These are phyloP conservation scores for Epichloe glyceriae DNA, from an alignment of 2,329 filamentous ascomycete species.

Conservation along the genomic window DNA sequence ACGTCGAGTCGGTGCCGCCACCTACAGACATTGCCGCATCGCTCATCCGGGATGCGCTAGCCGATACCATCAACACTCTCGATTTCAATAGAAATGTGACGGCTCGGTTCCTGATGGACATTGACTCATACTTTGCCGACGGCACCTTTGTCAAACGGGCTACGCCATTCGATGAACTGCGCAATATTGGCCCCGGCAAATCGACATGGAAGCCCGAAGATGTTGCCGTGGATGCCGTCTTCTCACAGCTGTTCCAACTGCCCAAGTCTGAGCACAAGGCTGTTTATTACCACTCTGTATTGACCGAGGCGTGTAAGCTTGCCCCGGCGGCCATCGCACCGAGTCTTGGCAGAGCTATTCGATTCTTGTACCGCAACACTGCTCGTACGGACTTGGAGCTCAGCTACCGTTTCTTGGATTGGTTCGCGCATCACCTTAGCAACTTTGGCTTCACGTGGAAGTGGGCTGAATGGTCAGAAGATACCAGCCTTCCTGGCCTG, in stretches of 20 bases:
- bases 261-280: conserved; percentile 83
- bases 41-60: conserved; percentile 70
- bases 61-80: conserved; percentile 88
- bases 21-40: conserved; percentile 65
- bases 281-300: conserved; percentile 89
- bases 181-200: conserved; percentile 49
- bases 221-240: conserved; percentile 92
- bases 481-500: conserved; percentile 62
- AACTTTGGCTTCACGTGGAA: conserved; percentile 99
- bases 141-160: conserved; percentile 88
- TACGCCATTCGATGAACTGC: conserved; percentile 80
- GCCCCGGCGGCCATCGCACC: conserved; percentile 94
- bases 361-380: conserved; percentile 74
- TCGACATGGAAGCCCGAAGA: conserved; percentile 96
- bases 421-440: conserved; percentile 95
- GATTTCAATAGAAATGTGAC: conserved; percentile 83
- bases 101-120: conserved; percentile 80
- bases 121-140: conserved; percentile 87
- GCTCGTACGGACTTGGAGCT: conserved; percentile 80
- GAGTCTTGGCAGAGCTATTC: conserved; percentile 81
- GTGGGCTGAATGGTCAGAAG: conserved; percentile 92
- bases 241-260: conserved; percentile 84
- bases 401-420: conserved; percentile 79
- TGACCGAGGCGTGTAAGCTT: conserved; percentile 92
- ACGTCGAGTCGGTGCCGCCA: conserved; percentile 77